Evolutionary conservation across 192 early-diverging fungal genomes (phyloP), one percentile per base, ranked within the genome.

Genomic region (Coemansia sp.): DNA sequence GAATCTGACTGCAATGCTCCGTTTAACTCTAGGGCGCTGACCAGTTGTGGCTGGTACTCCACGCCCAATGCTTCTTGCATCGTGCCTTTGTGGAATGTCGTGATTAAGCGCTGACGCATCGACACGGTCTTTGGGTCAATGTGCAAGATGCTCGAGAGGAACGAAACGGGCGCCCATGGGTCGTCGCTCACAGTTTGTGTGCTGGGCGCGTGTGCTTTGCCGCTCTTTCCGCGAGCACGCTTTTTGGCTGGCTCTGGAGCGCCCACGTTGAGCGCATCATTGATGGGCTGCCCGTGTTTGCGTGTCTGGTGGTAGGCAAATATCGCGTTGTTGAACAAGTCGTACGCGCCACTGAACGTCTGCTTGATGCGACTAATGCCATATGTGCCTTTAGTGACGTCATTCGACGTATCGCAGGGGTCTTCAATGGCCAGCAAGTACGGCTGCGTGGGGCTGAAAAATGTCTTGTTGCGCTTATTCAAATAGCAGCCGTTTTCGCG

Each of bases 401-500:
- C 85, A 50, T 88, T 88, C 6, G 68, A 65, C 5, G 51, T 5
- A 44, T 88, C 87, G 37, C 61, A 68, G 0, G 87, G 87, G 26
- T 88, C 87, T 64, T 72, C 66, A 25, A 88, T 85, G 3, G 81
- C 68, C 34, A 85, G 72, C n/a, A 84, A 52, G 48, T 70, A 78
- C 19, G 78, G 66, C 57, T 74, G 80, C 9, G 46, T 28, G 7
- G 42, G n/a, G 22, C 73, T 66, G 22, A 42, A 31, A 25, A 75
- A 68, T 0, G 60, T 59, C 34, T 61, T 69, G 14, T 48, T 9
- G 14, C 71, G 60, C 53, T 82, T 76, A 23, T 71, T 59, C 49
- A 83, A 75, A 66, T 91, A 94, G 17, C 64, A 67, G 36, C 85
- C 87, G 12, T 62, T 71, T 19, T 85, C 75, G 3, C 59, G 67